Conservation (phyloP, 768 basidiomycete genomes). For the Xerocomellus dryophilus region DNA sequence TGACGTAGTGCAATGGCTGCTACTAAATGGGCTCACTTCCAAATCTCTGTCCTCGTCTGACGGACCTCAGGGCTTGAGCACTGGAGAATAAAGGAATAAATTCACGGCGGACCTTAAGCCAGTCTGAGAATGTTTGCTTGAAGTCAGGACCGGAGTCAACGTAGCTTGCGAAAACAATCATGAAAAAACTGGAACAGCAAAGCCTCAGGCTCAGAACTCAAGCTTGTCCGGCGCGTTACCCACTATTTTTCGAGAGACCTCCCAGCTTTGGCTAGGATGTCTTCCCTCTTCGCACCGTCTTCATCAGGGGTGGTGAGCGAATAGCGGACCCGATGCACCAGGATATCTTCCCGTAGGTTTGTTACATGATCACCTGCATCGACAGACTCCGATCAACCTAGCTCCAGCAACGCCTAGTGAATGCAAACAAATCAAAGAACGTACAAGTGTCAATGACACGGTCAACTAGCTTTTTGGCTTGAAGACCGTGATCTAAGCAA, state of each 20-base stretch:
- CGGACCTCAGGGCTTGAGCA: neutral
- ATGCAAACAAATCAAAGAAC: conserved; percentile 21
- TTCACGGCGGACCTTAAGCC: conserved; percentile 63
- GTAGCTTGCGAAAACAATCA: conserved; percentile 90
- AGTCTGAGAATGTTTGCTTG: conserved; percentile 73
- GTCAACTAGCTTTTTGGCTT: conserved; percentile 88
- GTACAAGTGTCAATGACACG: conserved; percentile 74
- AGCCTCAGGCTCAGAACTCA: neutral
- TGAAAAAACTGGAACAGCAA: conserved; percentile 69
- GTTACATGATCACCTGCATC: conserved; percentile 81
- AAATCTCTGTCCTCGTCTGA: conserved; percentile 82
- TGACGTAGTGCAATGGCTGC: neutral
- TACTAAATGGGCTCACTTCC: conserved; percentile 61
- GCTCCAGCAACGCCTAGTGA: neutral
- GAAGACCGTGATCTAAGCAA: conserved; percentile 83
- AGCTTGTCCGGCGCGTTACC: conserved; percentile 24
- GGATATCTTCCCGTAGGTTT: conserved; percentile 87
- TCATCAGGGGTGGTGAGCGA: conserved; percentile 76
- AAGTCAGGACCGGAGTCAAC: conserved; percentile 67
- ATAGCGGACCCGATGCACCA: conserved; percentile 80
- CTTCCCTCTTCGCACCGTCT: conserved; percentile 48
- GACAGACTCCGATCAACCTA: conserved; percentile 8
- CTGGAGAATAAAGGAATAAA: neutral
- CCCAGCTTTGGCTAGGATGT: conserved; percentile 60
- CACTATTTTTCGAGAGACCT: conserved; percentile 88